Conservation (phyloP, 768 basidiomycete species). For the Suillus subalutaceus region DNA sequence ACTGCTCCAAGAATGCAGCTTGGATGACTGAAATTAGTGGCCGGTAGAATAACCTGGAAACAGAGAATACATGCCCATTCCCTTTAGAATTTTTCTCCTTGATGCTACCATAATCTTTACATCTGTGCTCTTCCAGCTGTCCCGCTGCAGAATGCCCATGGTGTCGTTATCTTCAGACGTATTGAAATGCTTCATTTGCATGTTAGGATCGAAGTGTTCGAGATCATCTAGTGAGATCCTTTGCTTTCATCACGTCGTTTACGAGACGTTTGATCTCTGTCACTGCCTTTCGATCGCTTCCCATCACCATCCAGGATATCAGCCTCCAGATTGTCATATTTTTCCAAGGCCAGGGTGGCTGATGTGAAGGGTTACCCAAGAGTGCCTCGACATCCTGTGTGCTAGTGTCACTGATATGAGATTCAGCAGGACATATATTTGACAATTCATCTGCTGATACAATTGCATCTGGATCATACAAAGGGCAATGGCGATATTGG, state of each 20-base stretch:
- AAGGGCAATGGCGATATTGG: neutral
- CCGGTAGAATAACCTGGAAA: constrained; percentile 29
- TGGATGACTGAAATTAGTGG: constrained; percentile 23
- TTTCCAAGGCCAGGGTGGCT: constrained; percentile 13
- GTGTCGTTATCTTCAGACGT: neutral
- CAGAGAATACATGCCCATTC: neutral
- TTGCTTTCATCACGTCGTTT: neutral
- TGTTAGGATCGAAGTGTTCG: neutral
- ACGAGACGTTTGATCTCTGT: constrained; percentile 2
- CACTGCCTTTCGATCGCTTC: constrained; percentile 9
- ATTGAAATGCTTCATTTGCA: neutral
- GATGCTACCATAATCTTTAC: constrained; percentile 8
- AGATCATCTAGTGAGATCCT: neutral
- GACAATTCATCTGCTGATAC: neutral
- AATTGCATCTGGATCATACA: neutral
- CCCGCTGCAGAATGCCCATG: neutral
- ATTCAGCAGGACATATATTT: neutral
- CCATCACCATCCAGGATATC: constrained; percentile 9
- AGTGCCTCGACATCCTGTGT: neutral
- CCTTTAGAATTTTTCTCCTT: constrained; percentile 3
- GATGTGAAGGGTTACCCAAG: neutral
- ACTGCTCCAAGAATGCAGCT: constrained; percentile 20
- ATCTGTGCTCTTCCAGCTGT: neutral
- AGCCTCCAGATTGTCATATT: constrained; percentile 14
- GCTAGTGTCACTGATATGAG: neutral